Evolutionary conservation across 2,329 filamentous ascomycete species (phyloP).

Genomic region (Ophiostoma ulmi): DNA sequence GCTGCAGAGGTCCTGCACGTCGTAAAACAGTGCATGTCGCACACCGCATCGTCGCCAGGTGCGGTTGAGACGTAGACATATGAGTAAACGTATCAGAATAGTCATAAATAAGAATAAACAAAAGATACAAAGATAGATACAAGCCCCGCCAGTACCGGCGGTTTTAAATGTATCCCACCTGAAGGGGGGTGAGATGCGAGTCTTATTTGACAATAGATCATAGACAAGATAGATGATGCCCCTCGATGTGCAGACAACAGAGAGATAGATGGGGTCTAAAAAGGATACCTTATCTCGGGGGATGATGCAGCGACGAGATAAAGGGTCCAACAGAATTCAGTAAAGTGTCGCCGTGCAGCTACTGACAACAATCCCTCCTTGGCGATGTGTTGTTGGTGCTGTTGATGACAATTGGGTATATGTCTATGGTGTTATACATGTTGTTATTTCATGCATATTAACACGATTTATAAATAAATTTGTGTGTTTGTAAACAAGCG

Average conservation of each 20-base stretch:
- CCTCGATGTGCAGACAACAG: neutral
- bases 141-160: neutral
- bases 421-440: no score
- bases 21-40: neutral
- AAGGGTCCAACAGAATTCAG: neutral
- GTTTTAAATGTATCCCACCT: neutral
- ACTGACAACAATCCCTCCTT: neutral
- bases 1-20: neutral
- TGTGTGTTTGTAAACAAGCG: no score
- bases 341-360: neutral
- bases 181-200: neutral
- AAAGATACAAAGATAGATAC: neutral
- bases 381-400: no score
- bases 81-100: no score
- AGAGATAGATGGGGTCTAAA: neutral
- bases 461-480: no score
- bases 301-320: neutral
- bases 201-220: neutral
- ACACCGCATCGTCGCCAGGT: neutral
- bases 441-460: no score
- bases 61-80: neutral
- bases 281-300: neutral
- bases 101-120: neutral
- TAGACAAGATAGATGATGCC: neutral
- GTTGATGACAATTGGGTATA: no score